phyloP scores from a whole-genome alignment of 805 yeast genomes.

The Nakazawaea ishiwadae region DNA sequence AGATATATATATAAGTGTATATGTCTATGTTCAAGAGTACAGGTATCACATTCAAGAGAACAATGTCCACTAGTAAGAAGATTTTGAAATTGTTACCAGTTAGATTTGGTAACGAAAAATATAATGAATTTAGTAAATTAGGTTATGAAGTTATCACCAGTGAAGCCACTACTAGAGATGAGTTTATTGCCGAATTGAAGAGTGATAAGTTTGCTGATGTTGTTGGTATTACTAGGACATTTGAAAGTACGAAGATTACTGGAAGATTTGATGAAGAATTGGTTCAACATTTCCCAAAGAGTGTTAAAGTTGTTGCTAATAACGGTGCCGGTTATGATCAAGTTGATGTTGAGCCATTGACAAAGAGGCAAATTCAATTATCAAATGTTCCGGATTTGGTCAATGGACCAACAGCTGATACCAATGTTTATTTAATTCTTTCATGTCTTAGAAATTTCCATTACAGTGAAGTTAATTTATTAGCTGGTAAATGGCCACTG shows the following conservation, averaged over 20 bases:
- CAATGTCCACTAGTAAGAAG: slow-evolving; percentile 3
- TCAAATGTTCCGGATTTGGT: slow-evolving; percentile 52
- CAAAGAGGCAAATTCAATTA: slow-evolving; percentile 36
- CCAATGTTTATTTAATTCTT: slow-evolving; percentile 44
- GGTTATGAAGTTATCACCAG: slow-evolving; percentile 43
- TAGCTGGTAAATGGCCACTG: slow-evolving; percentile 59
- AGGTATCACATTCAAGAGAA: background rate
- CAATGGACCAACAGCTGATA: slow-evolving; percentile 53
- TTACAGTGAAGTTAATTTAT: slow-evolving; percentile 47
- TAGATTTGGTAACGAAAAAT: slow-evolving; percentile 56
- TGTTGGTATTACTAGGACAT: slow-evolving; percentile 36
- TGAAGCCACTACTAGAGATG: slow-evolving; percentile 33
- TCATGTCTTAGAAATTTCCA: slow-evolving; percentile 59
- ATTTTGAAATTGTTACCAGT: slow-evolving; percentile 62
- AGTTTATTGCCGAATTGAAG: slow-evolving; percentile 33
- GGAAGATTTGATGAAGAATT: slow-evolving; percentile 44
- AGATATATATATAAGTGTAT: no score
- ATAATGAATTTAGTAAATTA: slow-evolving; percentile 48
- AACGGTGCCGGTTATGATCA: slow-evolving; percentile 59
- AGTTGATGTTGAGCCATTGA: slow-evolving; percentile 38
- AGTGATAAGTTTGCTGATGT: slow-evolving; percentile 31
- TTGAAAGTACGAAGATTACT: slow-evolving; percentile 31
- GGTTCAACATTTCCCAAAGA: slow-evolving; percentile 28
- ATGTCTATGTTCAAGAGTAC: background rate
- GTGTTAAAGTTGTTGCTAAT: slow-evolving; percentile 39